phyloP scores from a whole-genome alignment of 495 filamentous ascomycete genomes.

The Neurospora sp. region DNA sequence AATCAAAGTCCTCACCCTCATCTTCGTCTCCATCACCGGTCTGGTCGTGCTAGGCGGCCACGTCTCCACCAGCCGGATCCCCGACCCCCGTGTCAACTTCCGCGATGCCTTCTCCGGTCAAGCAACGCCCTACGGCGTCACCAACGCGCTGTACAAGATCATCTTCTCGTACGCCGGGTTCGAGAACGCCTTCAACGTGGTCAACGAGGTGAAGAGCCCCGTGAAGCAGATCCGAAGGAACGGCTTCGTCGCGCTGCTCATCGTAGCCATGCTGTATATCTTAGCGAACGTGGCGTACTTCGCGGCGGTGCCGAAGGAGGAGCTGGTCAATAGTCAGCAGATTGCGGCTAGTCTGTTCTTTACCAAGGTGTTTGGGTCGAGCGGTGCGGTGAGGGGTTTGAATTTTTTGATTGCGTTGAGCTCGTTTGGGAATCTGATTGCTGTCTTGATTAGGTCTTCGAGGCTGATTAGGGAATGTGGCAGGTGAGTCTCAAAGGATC shows the following conservation, averaged over 20 bases:
- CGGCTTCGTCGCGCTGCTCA: conserved; percentile 29
- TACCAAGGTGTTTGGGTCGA: conserved; percentile 45
- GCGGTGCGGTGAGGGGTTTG: conserved; percentile 39
- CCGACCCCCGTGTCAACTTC: conserved; percentile 48
- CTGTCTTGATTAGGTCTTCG: conserved; percentile 47
- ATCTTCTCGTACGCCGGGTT: conserved; percentile 56
- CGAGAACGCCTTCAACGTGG: conserved; percentile 52
- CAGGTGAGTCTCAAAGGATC: conserved; percentile 13
- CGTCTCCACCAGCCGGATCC: conserved; percentile 29
- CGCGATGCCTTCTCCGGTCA: conserved; percentile 45
- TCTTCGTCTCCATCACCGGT: conserved; percentile 50
- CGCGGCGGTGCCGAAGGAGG: conserved; percentile 43
- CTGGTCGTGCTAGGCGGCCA: conserved; percentile 52
- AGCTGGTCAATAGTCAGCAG: conserved; percentile 41
- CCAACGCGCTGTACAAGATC: conserved; percentile 51
- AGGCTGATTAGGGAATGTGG: conserved; percentile 53
- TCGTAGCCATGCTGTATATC: conserved; percentile 47
- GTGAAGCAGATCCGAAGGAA: conserved; percentile 46
- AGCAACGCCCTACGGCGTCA: conserved; percentile 37
- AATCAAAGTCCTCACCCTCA: conserved; percentile 46
- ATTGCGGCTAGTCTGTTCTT: conserved; percentile 52
- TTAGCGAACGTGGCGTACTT: conserved; percentile 56
- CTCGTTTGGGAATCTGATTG: conserved; percentile 54
- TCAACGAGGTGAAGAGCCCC: conserved; percentile 58
- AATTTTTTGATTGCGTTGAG: conserved; percentile 53